Evolutionary conservation across 345 rosid genomes (phyloP).

Genomic region (Eucalyptus shirleyi): DNA sequence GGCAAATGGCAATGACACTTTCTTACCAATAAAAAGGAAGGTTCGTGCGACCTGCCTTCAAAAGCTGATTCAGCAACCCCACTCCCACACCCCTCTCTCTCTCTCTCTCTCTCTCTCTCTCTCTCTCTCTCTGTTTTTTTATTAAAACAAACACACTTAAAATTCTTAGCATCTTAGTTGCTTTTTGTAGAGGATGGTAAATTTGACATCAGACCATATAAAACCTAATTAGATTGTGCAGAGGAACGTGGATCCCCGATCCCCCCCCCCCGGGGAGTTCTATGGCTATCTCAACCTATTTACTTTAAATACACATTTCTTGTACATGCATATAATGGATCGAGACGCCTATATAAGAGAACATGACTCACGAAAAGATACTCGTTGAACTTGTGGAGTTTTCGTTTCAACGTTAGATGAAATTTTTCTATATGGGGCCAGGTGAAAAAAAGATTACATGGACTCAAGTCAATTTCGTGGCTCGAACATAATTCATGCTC

Average conservation of each 20-base stretch:
- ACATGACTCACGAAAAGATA: not conserved
- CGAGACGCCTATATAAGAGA: not conserved
- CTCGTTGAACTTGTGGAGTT: not conserved
- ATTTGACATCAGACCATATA: not conserved
- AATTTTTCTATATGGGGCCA: not conserved
- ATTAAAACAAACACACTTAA: not conserved
- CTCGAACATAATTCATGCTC: not conserved
- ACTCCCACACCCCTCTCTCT: not conserved
- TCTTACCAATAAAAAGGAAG: not conserved
- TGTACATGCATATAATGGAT: not conserved
- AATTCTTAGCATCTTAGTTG: not conserved
- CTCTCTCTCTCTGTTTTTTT: accelerated
- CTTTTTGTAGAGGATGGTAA: not conserved
- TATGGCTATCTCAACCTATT: not conserved
- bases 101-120: not conserved
- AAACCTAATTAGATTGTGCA: not conserved
- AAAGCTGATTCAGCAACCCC: not conserved
- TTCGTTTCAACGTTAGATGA: not conserved
- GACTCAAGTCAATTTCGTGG: not conserved
- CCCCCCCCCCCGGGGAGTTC: no score
- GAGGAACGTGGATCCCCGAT: not conserved
- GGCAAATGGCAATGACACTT: not conserved
- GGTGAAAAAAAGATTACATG: not conserved
- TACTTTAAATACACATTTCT: not conserved
- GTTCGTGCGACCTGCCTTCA: not conserved